Evolutionary conservation across 768 basidiomycete genomes (phyloP), one percentile per base, ranked within the genome.

Genomic region (Paxillus ammoniavirescens): DNA sequence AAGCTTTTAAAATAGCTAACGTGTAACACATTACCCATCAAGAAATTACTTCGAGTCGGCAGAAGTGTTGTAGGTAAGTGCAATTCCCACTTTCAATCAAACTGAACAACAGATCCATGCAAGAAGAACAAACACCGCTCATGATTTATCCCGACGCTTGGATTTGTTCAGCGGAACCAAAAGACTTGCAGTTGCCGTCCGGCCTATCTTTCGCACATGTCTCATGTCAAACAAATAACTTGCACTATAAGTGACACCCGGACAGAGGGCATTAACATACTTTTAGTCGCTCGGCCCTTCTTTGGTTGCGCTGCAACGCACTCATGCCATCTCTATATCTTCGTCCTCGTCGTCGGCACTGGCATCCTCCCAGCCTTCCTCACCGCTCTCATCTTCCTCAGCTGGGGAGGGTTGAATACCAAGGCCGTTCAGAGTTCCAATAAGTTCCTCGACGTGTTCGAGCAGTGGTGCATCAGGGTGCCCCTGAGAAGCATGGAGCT

Each of bases 401-500:
- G 77, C 68, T 0, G 83, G 77, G 8, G 86, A 86, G 0, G 85
- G 70, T 18, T 78, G 72, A 37, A 95, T 79, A 1, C 91, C 91
- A 42, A 83, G 70, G 5, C 73, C 75, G 45, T 91, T 84, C 52
- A 95, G 64, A 56, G 83, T 83, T 6, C 70, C 70, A 49, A 92
- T 78, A 43, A 97, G 78, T 58, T 94, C 93, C 47, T 78, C 71
- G 26, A 79, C 82, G 65, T 97, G 93, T 35, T 83, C 82, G 2
- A 91, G 75, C 48, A 96, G 68, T 17, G 88, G 90, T 53, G 74
- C 72, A 66, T 97, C 93, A 4, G 85, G 80, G 67, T 93, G 82
- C 23, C 82, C 82, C 60, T 93, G 83, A 40, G 78, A 83, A 42
- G 73, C 68, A 58, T 92, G 89, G 35, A 94, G 70, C 89, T 93